These are phyloP conservation scores for Salix suchowensis DNA, from an alignment of 345 rosid species.

Conservation along the genomic window DNA sequence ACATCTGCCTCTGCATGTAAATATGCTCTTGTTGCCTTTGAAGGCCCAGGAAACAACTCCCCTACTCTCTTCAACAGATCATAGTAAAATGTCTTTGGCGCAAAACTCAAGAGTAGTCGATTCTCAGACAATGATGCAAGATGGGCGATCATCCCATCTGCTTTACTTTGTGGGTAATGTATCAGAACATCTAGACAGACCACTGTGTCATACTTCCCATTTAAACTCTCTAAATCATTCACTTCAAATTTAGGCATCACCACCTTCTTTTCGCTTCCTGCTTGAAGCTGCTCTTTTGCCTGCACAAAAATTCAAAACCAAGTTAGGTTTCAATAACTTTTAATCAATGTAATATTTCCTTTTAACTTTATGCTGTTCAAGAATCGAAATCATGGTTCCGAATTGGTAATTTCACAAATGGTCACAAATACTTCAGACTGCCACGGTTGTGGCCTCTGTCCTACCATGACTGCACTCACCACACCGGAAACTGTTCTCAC, in stretches of 20 bases:
- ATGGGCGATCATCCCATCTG: conserved; percentile 90
- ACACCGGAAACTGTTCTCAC: background rate
- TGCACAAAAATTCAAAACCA: conserved; percentile 18
- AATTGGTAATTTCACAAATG: background rate
- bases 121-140: conserved; percentile 86
- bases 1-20: conserved; percentile 87
- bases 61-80: conserved; percentile 74
- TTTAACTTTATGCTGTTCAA: background rate
- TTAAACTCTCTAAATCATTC: conserved; percentile 73
- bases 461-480: background rate
- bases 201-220: conserved; percentile 73
- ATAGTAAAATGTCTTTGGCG: conserved; percentile 86
- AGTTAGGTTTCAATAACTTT: background rate
- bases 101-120: conserved; percentile 77
- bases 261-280: conserved; percentile 21
- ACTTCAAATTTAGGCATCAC: conserved; percentile 74
- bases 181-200: conserved; percentile 88
- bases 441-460: too few relatives aligned
- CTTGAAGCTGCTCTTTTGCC: conserved; percentile 64
- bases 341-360: background rate
- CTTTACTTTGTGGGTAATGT: conserved; percentile 91
- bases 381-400: background rate
- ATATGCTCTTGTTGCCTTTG: conserved; percentile 93
- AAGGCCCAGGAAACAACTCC: conserved; percentile 95
- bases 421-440: background rate